Base-by-base conservation (phyloP, 1,284 basidiomycete genomes). In the Puccinia polysora region DNA sequence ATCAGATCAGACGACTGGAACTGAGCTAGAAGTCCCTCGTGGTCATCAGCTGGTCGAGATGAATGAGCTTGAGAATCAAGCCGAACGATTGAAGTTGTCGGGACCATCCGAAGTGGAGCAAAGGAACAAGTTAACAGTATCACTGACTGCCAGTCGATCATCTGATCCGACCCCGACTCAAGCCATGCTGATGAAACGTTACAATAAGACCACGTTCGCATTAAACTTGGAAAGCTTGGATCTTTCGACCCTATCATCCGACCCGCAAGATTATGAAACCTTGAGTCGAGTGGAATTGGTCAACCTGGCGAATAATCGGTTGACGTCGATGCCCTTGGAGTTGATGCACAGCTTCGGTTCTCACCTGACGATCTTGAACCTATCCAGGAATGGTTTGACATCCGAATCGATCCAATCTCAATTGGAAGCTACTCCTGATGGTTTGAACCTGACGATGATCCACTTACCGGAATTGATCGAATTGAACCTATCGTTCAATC, bases 401-500 rank as follows among this genome's bases (percentile, higher is more conserved):
- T 30, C 56, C 20, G 28, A 59, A 59, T 18, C 15, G 6, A 28
- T 59, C 18, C 15, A 36, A 59, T n/a, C 14, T 52, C 8, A 52
- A 52, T 43, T 8, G 40, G 18, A 43, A 43, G 8, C 8, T 8
- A 43, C 8, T 8, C 40, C 18, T 43, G 40, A 43, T 8, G 18
- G 32, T 34, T 63, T 43, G 28, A 18, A 45, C 8, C n/a, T 64
- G 45, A 52, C 50, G 49, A 30, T 15, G 28, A 52, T 49, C 34
- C 36, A 47, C 5, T 55, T 68, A 6, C 34, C 34, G 6, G 36
- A 56, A 25, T 45, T 68, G 23, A 36, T 58, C 14, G 65, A 68
- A 43, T 58, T 68, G 18, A 68, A 68, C 36, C 53, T 68, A 7
- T 55, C 65, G 12, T 55, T 38, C 10, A 68, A 68, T 53, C 45